Evolutionary conservation across 2,329 filamentous ascomycete species (phyloP), one percentile per base, ranked within the genome.

Genomic region (Biscogniauxia marginata): DNA sequence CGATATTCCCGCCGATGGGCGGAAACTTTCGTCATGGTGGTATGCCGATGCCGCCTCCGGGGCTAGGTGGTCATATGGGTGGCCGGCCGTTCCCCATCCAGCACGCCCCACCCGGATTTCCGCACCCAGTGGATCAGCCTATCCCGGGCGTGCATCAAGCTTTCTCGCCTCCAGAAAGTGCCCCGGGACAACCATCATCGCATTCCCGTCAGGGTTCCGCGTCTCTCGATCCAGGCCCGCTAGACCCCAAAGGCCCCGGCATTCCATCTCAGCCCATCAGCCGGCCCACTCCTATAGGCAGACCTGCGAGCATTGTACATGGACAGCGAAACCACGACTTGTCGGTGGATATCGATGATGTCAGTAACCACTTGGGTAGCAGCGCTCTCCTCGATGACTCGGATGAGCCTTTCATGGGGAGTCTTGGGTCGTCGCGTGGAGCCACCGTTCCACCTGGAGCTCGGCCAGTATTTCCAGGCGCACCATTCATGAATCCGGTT

Each of bases 251-350:
- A 50, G 56, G 49, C 60, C 46, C 66, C 43, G 73, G 75, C 22
- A 73, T 79, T 9, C 78, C 84, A 53, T 80, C 87, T 30, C 87
- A 91, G 60, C 90, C 90, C 1, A 93, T 96, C 58, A 83, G 88
- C 47, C 84, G 92, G 53, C 93, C 93, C 22, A 85, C 90, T 21
- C 93, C 93, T 0, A 97, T 98, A 61, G 91, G 93, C 60, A 84
- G 92, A 30, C 93, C 95, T 0, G 87, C 87, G 16, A 96, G 92
- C 70, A 84, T 84, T 21, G 81, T 80, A 16, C 79, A 83, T 48
- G 82, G 81, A 13, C 79, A 79, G 46, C 75, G 76, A 19, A 67
- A 50, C 66, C 65, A 49, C 56, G 65, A 57, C 60, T 59, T 61
- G 60, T 79, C 80, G 22, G 75, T 77, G 23, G 86, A 88, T 54